phyloP scores from a whole-genome alignment of 192 early-diverging fungal genomes.

The Coemansia biformis region DNA sequence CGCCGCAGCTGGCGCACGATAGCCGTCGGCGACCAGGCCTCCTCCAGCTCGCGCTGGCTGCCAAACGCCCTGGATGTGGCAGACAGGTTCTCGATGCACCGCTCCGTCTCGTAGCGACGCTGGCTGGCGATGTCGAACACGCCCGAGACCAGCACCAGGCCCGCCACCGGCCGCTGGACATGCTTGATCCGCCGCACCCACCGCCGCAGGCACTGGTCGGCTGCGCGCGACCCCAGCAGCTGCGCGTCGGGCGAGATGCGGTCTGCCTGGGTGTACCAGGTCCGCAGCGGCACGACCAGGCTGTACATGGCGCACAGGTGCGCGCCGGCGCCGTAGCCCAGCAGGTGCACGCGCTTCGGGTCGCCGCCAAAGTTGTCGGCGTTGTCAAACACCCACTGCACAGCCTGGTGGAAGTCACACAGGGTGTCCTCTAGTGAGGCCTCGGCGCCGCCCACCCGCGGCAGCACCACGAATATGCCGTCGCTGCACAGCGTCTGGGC shows the following conservation, averaged over 20 bases:
- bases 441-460: slow-evolving; percentile 33
- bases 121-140: slow-evolving; percentile 44
- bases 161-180: slow-evolving; percentile 36
- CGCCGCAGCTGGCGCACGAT: slow-evolving; percentile 37
- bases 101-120: slow-evolving; percentile 43
- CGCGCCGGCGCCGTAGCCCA: slow-evolving; percentile 49
- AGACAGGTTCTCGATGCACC: slow-evolving; percentile 45
- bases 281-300: slow-evolving; percentile 42
- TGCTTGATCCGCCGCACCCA: slow-evolving; percentile 25
- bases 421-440: slow-evolving; percentile 31
- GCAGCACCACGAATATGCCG: slow-evolving; percentile 48
- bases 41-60: slow-evolving; percentile 18
- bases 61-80: slow-evolving; percentile 36
- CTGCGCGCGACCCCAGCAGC: slow-evolving; percentile 26
- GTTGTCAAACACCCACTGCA: slow-evolving; percentile 49
- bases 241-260: slow-evolving; percentile 38
- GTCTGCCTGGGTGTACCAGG: slow-evolving; percentile 48
- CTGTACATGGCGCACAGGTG: slow-evolving; percentile 50
- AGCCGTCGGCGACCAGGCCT: slow-evolving; percentile 45
- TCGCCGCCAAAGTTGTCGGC: slow-evolving; percentile 46
- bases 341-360: slow-evolving; percentile 33
- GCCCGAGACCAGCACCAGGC: slow-evolving; percentile 45
- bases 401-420: slow-evolving; percentile 41
- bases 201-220: slow-evolving; percentile 29
- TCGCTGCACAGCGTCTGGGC: slow-evolving; percentile 49